These are phyloP conservation scores for Termitomyces eurrhizus DNA, from an alignment of 768 basidiomycete species.

Conservation along the genomic window DNA sequence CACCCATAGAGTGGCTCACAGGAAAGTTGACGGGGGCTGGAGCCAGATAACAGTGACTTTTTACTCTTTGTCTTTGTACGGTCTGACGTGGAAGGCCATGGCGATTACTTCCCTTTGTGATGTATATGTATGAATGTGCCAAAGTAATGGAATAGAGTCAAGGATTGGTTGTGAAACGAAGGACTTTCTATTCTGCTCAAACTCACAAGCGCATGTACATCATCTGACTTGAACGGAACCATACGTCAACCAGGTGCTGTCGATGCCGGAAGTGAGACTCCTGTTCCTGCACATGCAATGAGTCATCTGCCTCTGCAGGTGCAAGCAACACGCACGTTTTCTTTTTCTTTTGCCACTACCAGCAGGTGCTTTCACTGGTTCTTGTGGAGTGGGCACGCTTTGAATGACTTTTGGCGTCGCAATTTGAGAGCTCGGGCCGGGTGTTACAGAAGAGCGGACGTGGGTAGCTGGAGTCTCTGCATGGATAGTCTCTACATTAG, in stretches of 20 bases:
- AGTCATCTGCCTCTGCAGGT: slow-evolving; percentile 4
- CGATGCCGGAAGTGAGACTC: slow-evolving; percentile 33
- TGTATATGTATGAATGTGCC: not conserved
- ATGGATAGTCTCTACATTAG: slow-evolving; percentile 24
- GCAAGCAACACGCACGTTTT: slow-evolving; percentile 52
- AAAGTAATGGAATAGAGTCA: not conserved
- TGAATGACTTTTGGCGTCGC: slow-evolving; percentile 30
- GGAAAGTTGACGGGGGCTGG: slow-evolving; percentile 68
- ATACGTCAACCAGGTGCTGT: slow-evolving; percentile 24
- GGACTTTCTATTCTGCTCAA: not conserved
- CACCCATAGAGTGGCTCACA: slow-evolving; percentile 78
- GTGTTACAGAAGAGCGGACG: slow-evolving; percentile 35
- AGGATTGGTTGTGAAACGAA: not conserved
- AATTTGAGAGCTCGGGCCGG: slow-evolving; percentile 33
- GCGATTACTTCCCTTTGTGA: not conserved
- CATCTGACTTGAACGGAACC: slow-evolving; percentile 1
- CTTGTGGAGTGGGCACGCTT: slow-evolving; percentile 34
- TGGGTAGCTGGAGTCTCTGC: slow-evolving; percentile 31
- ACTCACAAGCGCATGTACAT: slow-evolving; percentile 1
- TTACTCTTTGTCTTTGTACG: not conserved
- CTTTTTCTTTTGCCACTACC: slow-evolving; percentile 69
- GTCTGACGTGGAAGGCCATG: not conserved
- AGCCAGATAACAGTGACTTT: slow-evolving; percentile 31
- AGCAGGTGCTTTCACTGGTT: slow-evolving; percentile 41
- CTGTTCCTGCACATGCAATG: slow-evolving; percentile 21